These are phyloP conservation scores for Phoenix roebelenii DNA, from an alignment of 176 grass and related monocot genomes.

Conservation along the genomic window DNA sequence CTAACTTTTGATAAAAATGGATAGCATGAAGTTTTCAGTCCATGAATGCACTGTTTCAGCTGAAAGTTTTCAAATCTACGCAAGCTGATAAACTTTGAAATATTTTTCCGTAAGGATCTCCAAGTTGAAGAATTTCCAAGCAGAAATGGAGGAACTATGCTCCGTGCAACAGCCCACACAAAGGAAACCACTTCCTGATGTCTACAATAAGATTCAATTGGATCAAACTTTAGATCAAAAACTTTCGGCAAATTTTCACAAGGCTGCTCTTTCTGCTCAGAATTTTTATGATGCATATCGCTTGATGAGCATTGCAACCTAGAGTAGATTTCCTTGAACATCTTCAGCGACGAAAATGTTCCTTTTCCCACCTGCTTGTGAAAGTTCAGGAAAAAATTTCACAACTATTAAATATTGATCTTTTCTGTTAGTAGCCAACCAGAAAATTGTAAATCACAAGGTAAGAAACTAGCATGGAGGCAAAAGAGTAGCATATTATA, in stretches of 20 bases:
- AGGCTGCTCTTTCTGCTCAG: not conserved
- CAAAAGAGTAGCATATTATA: too few species aligned
- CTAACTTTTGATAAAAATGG: slow-evolving; percentile 58
- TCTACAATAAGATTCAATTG: slow-evolving; percentile 47
- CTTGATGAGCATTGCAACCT: too few species aligned
- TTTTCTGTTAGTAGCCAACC: too few species aligned
- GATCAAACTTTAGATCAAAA: slow-evolving; percentile 25
- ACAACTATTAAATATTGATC: too few species aligned
- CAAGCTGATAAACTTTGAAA: slow-evolving; percentile 70
- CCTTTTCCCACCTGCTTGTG: too few species aligned
- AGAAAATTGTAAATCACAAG: too few species aligned
- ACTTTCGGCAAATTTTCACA: not conserved
- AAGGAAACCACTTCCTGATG: slow-evolving; percentile 72
- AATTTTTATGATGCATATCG: not conserved
- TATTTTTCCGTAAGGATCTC: slow-evolving; percentile 65
- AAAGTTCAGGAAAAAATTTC: too few species aligned
- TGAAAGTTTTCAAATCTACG: slow-evolving; percentile 48
- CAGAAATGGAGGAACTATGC: slow-evolving; percentile 54
- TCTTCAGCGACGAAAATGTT: too few species aligned
- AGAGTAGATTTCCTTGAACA: too few species aligned
- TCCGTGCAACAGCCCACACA: slow-evolving; percentile 60
- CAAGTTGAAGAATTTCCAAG: slow-evolving; percentile 53
- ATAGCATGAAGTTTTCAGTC: slow-evolving; percentile 52
- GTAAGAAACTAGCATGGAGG: too few species aligned
- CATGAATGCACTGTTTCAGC: slow-evolving; percentile 48